phyloP scores from a whole-genome alignment of 192 early-diverging fungal species.

The Rhizoclosmatium globosum region DNA sequence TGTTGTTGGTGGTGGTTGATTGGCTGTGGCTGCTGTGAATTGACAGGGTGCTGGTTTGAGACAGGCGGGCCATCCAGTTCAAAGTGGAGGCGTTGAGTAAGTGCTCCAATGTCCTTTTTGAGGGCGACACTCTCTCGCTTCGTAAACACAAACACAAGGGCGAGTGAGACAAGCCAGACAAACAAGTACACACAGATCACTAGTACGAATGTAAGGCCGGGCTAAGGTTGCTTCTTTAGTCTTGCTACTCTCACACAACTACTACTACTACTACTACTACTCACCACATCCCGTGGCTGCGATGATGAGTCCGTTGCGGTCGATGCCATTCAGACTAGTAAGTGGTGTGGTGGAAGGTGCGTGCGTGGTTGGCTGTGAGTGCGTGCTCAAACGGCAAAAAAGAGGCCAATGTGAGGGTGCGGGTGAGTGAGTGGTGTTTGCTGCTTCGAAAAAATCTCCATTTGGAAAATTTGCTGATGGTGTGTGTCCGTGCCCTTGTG shows the following conservation, averaged over 20 bases:
- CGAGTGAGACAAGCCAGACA: constrained; percentile 22
- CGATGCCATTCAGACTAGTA: too few relatives aligned
- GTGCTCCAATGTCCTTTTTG: neutral
- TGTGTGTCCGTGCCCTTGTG: too few relatives aligned
- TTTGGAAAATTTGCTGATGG: too few relatives aligned
- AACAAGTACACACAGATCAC: neutral
- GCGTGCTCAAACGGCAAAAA: too few relatives aligned
- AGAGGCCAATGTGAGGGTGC: too few relatives aligned
- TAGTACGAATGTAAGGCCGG: neutral
- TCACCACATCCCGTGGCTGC: neutral
- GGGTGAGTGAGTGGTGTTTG: too few relatives aligned
- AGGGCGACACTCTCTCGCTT: constrained; percentile 19
- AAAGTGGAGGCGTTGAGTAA: neutral
- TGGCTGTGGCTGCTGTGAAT: too few relatives aligned
- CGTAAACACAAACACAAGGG: constrained; percentile 15
- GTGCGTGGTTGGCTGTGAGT: too few relatives aligned
- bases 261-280: neutral
- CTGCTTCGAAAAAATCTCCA: too few relatives aligned
- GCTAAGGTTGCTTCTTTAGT: neutral
- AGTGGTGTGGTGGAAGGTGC: too few relatives aligned
- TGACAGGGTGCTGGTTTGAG: too few relatives aligned
- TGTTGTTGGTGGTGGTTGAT: neutral
- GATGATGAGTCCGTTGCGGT: too few relatives aligned
- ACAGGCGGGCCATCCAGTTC: neutral
- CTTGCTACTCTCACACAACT: neutral